A percentile compares a stretch with the other conserved stretches of the same genome.
These are phyloP conservation scores for Schoenoplectus triqueter DNA, from an alignment of 202 grass and related monocot genomes.

Conservation along the genomic window DNA sequence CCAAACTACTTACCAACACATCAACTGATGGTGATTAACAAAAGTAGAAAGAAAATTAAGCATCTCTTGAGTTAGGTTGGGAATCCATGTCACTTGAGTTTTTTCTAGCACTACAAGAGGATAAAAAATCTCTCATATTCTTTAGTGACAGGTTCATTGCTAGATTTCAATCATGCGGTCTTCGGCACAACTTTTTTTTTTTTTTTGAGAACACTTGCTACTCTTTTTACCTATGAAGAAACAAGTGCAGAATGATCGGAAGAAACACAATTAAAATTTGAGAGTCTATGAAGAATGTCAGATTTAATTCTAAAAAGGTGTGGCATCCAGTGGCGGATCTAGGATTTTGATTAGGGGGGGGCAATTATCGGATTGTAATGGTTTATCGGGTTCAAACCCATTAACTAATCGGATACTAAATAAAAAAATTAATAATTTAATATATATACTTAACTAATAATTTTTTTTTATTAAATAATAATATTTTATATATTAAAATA, in stretches of 20 bases:
- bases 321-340: no score
- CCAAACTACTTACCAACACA: conserved; percentile 46
- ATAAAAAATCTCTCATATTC: neutral
- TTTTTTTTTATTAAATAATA: no score
- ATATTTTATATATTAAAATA: no score
- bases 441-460: no score
- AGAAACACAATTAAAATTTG: conserved; percentile 1
- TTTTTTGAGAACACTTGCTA: conserved; percentile 48
- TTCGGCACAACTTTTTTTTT: neutral
- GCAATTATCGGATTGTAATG: no score
- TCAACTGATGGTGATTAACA: conserved; percentile 49
- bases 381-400: no score
- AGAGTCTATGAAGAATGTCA: neutral
- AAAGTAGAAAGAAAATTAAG: conserved; percentile 38
- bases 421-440: no score
- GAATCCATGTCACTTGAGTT: conserved; percentile 52
- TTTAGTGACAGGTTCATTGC: neutral
- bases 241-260: neutral
- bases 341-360: no score
- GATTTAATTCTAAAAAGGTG: neutral
- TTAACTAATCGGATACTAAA: no score
- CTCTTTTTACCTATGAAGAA: conserved; percentile 50
- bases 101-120: neutral
- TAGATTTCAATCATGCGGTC: neutral
- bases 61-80: conserved; percentile 52